phyloP scores from a whole-genome alignment of 164 flowering plant species.

The Nelumbo lutea region DNA sequence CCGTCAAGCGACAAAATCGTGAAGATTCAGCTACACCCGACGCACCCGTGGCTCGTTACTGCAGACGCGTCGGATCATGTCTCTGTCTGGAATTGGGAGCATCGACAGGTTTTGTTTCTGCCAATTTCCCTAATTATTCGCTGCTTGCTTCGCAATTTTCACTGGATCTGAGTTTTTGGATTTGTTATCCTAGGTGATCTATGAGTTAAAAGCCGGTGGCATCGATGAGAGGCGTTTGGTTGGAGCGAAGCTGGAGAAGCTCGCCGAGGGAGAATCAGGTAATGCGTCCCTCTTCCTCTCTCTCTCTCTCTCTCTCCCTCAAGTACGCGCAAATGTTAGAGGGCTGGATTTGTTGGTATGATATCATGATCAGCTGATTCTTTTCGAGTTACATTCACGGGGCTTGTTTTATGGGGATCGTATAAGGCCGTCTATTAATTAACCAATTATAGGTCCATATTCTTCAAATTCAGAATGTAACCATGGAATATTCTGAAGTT shows the following conservation, averaged over 20 bases:
- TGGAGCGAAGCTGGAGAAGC: constrained; percentile 96
- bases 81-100: constrained; percentile 99
- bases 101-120: constrained; percentile 59
- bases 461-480: too few relatives aligned
- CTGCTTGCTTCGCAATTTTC: not conserved
- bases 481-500: too few relatives aligned
- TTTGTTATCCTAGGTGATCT: constrained; percentile 53
- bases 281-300: not conserved
- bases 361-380: too few relatives aligned
- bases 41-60: constrained; percentile 98
- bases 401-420: too few relatives aligned
- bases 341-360: too few relatives aligned
- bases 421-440: too few relatives aligned
- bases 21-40: constrained; percentile 87
- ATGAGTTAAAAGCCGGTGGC: constrained; percentile 95
- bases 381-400: too few relatives aligned
- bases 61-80: constrained; percentile 96
- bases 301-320: not conserved
- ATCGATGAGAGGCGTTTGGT: constrained; percentile 94
- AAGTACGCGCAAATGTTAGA: not conserved
- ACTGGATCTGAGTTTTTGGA: not conserved
- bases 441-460: too few relatives aligned
- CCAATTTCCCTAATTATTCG: not conserved
- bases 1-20: constrained; percentile 82
- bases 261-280: constrained; percentile 98